These are phyloP conservation scores for Eucalyptus curtisii DNA, from an alignment of 345 rosid genomes.

Conservation along the genomic window DNA sequence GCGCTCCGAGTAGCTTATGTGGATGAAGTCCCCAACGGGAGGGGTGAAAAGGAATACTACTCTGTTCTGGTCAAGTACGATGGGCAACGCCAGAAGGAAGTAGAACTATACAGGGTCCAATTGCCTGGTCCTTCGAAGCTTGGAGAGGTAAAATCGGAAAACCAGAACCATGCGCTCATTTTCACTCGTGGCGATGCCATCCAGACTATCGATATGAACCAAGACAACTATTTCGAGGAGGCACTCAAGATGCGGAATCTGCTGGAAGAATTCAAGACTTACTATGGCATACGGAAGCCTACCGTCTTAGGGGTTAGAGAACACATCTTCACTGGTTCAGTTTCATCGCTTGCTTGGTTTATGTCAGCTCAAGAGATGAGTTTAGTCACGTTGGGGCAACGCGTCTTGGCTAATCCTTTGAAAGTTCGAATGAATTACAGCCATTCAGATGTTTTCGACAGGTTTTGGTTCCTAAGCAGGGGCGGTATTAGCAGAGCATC, in stretches of 20 bases:
- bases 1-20: slow-evolving; percentile 93
- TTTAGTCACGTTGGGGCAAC: not conserved
- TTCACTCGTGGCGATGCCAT: slow-evolving; percentile 94
- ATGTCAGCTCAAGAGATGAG: not conserved
- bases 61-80: slow-evolving; percentile 93
- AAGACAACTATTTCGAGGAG: slow-evolving; percentile 94
- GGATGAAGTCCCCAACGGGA: slow-evolving; percentile 51
- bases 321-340: not conserved
- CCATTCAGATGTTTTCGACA: slow-evolving; percentile 27
- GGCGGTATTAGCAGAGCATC: slow-evolving; percentile 19
- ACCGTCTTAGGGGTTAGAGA: not conserved
- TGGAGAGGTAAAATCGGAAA: slow-evolving; percentile 95
- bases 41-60: slow-evolving; percentile 51
- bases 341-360: not conserved
- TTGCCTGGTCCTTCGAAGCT: slow-evolving; percentile 94
- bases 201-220: slow-evolving; percentile 97
- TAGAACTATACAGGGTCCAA: slow-evolving; percentile 78
- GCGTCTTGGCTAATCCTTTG: slow-evolving; percentile 22
- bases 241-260: slow-evolving; percentile 93
- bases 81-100: slow-evolving; percentile 55
- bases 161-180: slow-evolving; percentile 91
- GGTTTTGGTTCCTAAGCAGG: slow-evolving; percentile 30
- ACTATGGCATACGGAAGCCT: not conserved
- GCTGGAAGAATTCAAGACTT: slow-evolving; percentile 51
- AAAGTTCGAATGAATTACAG: slow-evolving; percentile 36